Percentiles rank a stretch among this genome's conserved stretches.
phyloP scores from a whole-genome alignment of 768 basidiomycete genomes.

The Jaapia argillacea region DNA sequence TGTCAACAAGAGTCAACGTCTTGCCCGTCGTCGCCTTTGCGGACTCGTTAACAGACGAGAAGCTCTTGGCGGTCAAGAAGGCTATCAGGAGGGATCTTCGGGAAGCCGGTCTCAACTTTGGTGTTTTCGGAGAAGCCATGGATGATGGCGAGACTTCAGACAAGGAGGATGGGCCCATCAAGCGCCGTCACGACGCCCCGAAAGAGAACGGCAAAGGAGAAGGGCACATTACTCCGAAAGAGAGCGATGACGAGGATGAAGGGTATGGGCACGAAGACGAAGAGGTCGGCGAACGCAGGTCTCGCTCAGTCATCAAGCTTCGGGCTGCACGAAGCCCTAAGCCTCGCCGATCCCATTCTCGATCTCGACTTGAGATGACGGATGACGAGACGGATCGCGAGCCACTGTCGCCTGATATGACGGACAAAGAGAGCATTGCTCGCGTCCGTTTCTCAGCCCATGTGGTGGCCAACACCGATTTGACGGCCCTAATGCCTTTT shows the following conservation, averaged over 20 bases:
- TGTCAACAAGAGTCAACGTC: slow-evolving; percentile 67
- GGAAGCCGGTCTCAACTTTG: slow-evolving; percentile 63
- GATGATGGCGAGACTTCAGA: not conserved
- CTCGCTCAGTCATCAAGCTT: slow-evolving; percentile 73
- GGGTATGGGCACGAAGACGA: slow-evolving; percentile 31
- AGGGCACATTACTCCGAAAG: slow-evolving; percentile 3
- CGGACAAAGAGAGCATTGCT: slow-evolving; percentile 61
- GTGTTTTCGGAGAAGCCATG: slow-evolving; percentile 53
- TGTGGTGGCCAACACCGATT: slow-evolving; percentile 48
- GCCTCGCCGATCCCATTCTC: slow-evolving; percentile 47
- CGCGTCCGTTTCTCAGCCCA: slow-evolving; percentile 72
- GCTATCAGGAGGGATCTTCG: slow-evolving; percentile 61
- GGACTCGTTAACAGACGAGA: slow-evolving; percentile 78
- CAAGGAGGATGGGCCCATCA: too few species aligned
- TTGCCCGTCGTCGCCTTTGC: slow-evolving; percentile 74
- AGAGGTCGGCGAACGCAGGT: slow-evolving; percentile 40
- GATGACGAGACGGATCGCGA: slow-evolving; percentile 45
- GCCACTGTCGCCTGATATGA: slow-evolving; percentile 43
- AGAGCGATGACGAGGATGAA: slow-evolving; percentile 11
- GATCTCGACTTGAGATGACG: slow-evolving; percentile 61
- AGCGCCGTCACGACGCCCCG: too few species aligned
- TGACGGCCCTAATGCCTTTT: slow-evolving; percentile 59
- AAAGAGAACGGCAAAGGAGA: not conserved
- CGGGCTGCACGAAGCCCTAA: slow-evolving; percentile 31
- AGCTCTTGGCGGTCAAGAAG: slow-evolving; percentile 56